phyloP scores from a whole-genome alignment of 2,329 filamentous ascomycete species.

The Ophiocordyceps camponoti-saundersi region DNA sequence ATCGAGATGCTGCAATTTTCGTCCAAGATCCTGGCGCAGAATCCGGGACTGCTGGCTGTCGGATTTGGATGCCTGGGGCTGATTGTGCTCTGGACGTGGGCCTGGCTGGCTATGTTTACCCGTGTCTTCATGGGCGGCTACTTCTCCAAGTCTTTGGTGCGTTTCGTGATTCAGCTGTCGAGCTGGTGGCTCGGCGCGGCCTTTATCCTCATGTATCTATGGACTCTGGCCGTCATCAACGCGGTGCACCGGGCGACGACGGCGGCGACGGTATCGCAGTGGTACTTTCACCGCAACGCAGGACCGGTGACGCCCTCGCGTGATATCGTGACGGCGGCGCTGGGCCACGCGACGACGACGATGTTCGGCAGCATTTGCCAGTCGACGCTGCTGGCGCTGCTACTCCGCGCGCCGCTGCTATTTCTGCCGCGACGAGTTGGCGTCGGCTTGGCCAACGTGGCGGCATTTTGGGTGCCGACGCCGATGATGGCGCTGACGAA shows the following conservation, averaged over 20 bases:
- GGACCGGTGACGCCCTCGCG: conserved; percentile 60
- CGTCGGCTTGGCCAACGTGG: conserved; percentile 50
- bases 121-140: conserved; percentile 88
- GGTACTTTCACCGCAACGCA: conserved; percentile 93
- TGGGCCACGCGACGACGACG: conserved; percentile 66
- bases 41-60: conserved; percentile 67
- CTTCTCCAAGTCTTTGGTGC: conserved; percentile 42
- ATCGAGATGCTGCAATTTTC: conserved; percentile 86
- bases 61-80: conserved; percentile 60
- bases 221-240: conserved; percentile 77
- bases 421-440: conserved; percentile 58
- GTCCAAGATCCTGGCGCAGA: conserved; percentile 70
- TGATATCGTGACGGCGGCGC: conserved; percentile 68
- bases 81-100: conserved; percentile 83
- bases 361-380: conserved; percentile 88
- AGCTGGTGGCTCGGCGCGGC: conserved; percentile 92
- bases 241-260: conserved; percentile 83
- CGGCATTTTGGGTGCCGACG: conserved; percentile 68
- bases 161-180: conserved; percentile 68
- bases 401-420: conserved; percentile 71
- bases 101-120: conserved; percentile 94
- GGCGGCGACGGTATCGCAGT: conserved; percentile 89
- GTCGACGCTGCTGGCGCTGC: conserved; percentile 63
- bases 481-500: conserved; percentile 78
- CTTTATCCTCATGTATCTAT: conserved; percentile 89